Evolutionary conservation across 2,329 filamentous ascomycete genomes (phyloP).

Genomic region (Cladosporium sp.): DNA sequence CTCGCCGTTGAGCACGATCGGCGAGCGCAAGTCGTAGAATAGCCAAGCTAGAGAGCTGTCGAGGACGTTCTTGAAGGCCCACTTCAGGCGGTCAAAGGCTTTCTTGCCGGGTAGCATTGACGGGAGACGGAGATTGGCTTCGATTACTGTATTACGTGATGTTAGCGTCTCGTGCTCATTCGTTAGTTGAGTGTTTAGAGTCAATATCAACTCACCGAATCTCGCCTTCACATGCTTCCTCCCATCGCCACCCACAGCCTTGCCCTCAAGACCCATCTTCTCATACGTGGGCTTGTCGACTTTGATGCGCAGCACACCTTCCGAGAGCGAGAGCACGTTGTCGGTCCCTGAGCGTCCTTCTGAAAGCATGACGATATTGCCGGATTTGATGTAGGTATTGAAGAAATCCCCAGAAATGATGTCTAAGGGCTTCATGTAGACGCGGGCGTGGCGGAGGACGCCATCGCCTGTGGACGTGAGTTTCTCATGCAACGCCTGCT

Average conservation of each 20-base stretch:
- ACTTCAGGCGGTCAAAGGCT: conserved; percentile 71
- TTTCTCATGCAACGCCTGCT: neutral
- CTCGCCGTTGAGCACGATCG: conserved; percentile 7
- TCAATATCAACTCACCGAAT: conserved; percentile 58
- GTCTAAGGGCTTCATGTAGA: conserved; percentile 68
- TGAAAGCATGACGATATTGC: conserved; percentile 78
- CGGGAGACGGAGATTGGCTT: conserved; percentile 67
- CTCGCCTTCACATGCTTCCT: conserved; percentile 64
- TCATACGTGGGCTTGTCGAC: conserved; percentile 81
- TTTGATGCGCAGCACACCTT: conserved; percentile 72
- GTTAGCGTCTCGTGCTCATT: neutral
- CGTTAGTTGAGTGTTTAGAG: neutral
- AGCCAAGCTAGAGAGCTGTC: conserved; percentile 68
- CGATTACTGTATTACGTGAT: conserved; percentile 55
- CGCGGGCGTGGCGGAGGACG: conserved; percentile 57
- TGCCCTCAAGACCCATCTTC: conserved; percentile 72
- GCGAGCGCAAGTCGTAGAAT: conserved; percentile 58
- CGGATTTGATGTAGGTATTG: conserved; percentile 76
- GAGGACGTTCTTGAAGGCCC: conserved; percentile 76
- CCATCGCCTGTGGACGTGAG: conserved; percentile 17
- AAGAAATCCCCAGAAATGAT: conserved; percentile 74
- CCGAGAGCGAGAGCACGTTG: conserved; percentile 65
- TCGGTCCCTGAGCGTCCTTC: conserved; percentile 67
- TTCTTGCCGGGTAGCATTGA: conserved; percentile 82
- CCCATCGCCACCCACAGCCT: conserved; percentile 55